Evolutionary conservation across 352 stramenopile species (phyloP), one percentile per base, ranked within the genome.

Genomic region (Pythium apleroticum): DNA sequence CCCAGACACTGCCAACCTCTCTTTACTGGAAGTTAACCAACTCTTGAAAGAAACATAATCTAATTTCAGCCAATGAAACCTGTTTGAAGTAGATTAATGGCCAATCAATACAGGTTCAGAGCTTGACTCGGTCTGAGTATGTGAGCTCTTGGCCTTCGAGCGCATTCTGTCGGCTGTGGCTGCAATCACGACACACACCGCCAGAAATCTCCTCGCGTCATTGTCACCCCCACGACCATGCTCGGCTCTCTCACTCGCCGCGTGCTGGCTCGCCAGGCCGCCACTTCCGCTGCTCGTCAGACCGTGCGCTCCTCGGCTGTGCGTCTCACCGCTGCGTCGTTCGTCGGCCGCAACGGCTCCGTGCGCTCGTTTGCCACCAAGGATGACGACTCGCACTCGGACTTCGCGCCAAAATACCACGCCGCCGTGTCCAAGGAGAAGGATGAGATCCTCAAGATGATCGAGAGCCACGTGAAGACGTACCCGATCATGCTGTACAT

Each of bases 401-500:
- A 97, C 72, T 97, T 97, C 64, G 75, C 88, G 74, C 88, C 90
- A 28, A 80, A 96, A 71, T 93, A 85, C 65, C 86, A 96, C 72
- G 87, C 87, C 25, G 85, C 84, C 60, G 81, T 84, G 70, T 94
- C 88, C n/a, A 85, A 68, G 46, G 84, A 96, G 70, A 90, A 90
- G 73, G 85, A 96, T 58, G 88, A 95, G 65, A 89, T 96, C 66
- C 71, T 94, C 64, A 91, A 92, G 66, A 93, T 96, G 81, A 96
- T 97, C 69, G 81, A 95, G 48, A 94, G 75, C 71, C 86, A 95
- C 69, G 86, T 97, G 33, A 92, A 95, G 68, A 88, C 79, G 64
- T 90, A 99, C 80, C 89, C 79, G 7, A 75, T 99, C 31, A 98
- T 99, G 96, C 84, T 99, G 0, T 99, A 99, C 87, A 99, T 99